Base-by-base conservation (phyloP, 129 eudicot species). In the Escallonia rubra region DNA sequence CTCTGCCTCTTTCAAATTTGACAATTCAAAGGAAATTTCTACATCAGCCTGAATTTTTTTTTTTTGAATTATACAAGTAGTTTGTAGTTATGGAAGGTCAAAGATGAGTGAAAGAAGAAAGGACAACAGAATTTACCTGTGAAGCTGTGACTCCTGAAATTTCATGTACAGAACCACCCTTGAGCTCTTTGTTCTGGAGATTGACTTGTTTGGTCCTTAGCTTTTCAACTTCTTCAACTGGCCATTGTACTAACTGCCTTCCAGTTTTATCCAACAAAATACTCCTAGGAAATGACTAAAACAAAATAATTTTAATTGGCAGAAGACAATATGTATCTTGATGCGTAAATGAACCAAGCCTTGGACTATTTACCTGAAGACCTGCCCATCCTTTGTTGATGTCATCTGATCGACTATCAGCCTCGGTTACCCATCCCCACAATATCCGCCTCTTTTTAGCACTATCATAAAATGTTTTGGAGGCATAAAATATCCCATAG, bases 31-130 rank as follows among this genome's bases (percentile, higher is more conserved):
- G 7, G 87, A 74, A 54, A 86, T 67, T 38, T 78, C 91, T 47
- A 86, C 80, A 58, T 91, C 88, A 12, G 92, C 92, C 88, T 91
- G 38, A 53, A n/a, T n/a, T n/a, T n/a, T n/a, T n/a, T n/a, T n/a
- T n/a, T n/a, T n/a, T n/a, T n/a, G n/a, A 15, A 0, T 43, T 66
- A 65, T 41, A 4, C 5, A 9, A 2, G 14, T 66, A 5, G n/a
- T 4, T 41, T 44, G 6, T 11, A 10, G 38, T 13, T 3, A 12
- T 46, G 9, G 2, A 46, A 3, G 46, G 41, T 3, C 44, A 14
- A 44, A 57, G 66, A 14, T 46, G 10, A 14, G 11, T 47, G 2
- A 47, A 39, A 7, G 41, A 15, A 4, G 42, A 14, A 57, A 10
- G 9, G 15, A 34, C 39, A 42, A 47, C n/a, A 9, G 12, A 0